Percentiles rank a stretch among this genome's conserved stretches.
phyloP scores from a whole-genome alignment of 495 filamentous ascomycete genomes.

The Podospora sp. region DNA sequence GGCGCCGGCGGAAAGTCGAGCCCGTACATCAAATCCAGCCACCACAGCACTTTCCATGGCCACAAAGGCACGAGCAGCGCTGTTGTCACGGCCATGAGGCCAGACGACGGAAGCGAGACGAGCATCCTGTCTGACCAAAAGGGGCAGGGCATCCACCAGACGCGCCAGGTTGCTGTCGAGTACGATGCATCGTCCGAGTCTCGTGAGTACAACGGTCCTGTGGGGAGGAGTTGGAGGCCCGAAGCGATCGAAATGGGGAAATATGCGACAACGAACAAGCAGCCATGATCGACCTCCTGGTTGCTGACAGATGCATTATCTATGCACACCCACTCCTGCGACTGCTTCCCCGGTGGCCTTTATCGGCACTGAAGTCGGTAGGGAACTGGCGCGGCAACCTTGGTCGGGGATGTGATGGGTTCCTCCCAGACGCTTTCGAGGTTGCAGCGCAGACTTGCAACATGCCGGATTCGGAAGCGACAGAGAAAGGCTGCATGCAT shows the following conservation, averaged over 20 bases:
- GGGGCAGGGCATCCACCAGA: conserved; percentile 3
- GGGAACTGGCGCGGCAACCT: background rate
- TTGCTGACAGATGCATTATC: background rate
- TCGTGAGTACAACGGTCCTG: background rate
- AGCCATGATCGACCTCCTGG: background rate
- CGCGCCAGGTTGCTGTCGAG: conserved; percentile 9
- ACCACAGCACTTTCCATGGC: conserved; percentile 11
- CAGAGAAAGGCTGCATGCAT: background rate
- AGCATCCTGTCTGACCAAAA: background rate
- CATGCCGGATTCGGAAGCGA: background rate
- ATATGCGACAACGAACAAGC: background rate
- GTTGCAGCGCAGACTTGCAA: background rate
- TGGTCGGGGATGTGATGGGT: background rate
- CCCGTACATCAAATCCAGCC: conserved; percentile 10
- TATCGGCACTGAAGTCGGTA: background rate
- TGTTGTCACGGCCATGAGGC: background rate
- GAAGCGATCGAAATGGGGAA: background rate
- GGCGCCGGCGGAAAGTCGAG: background rate
- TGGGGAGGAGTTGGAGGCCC: background rate
- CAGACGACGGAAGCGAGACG: conserved; percentile 10
- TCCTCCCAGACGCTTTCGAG: background rate
- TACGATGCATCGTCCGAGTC: background rate
- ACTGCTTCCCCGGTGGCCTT: background rate
- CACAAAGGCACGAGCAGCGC: background rate
- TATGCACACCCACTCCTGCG: background rate